Percentiles rank a stretch among this genome's conserved stretches.
Evolutionary conservation across 2,329 filamentous ascomycete genomes (phyloP).

Genomic region (Trichoderma sp.): DNA sequence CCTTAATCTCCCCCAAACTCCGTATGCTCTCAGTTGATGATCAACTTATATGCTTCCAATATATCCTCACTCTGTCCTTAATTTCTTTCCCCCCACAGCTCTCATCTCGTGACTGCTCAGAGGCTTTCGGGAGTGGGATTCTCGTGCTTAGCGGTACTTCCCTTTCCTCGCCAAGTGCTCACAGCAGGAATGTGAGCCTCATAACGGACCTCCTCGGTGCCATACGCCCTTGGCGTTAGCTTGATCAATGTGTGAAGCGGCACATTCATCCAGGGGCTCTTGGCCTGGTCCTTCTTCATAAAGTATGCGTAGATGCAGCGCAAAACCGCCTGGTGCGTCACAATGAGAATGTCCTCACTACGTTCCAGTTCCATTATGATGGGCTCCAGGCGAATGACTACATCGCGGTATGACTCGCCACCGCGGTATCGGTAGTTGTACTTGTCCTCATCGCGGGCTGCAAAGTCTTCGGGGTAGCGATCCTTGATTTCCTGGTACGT

Average conservation of each 20-base stretch:
- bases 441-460: constrained; percentile 94
- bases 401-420: constrained; percentile 92
- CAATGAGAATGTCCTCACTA: constrained; percentile 94
- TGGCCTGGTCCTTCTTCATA: constrained; percentile 91
- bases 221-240: constrained; percentile 89
- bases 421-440: constrained; percentile 99
- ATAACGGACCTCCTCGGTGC: constrained; percentile 83
- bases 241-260: constrained; percentile 96
- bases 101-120: not conserved
- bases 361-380: constrained; percentile 99
- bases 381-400: constrained; percentile 94
- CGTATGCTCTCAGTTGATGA: not conserved
- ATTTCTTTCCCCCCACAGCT: not conserved
- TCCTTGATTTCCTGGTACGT: constrained; percentile 95
- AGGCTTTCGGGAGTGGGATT: constrained; percentile 46
- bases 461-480: constrained; percentile 89
- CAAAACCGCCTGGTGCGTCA: constrained; percentile 94
- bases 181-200: constrained; percentile 93
- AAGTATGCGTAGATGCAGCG: constrained; percentile 99
- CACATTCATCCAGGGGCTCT: constrained; percentile 98
- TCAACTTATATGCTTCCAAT: not conserved
- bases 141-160: constrained; percentile 86
- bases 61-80: not conserved
- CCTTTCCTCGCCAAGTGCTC: constrained; percentile 93
- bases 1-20: constrained; percentile 9